These are phyloP conservation scores for Sclerotinia glacialis DNA, from an alignment of 2,329 filamentous ascomycete genomes.

Conservation along the genomic window DNA sequence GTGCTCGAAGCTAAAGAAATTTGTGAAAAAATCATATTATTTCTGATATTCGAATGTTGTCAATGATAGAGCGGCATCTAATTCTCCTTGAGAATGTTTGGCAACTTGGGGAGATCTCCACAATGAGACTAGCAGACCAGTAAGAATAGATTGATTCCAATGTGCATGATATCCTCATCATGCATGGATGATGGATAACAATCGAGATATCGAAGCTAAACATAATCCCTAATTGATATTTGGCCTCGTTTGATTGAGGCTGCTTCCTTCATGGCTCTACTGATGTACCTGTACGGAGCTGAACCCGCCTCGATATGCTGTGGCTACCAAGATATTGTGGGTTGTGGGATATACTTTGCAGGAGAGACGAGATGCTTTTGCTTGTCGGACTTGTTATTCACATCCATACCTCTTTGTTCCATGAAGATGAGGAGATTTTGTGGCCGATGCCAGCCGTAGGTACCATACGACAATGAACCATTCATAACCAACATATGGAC, in stretches of 20 bases:
- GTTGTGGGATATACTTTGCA: slow-evolving; percentile 45
- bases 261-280: slow-evolving; percentile 43
- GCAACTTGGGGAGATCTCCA: slow-evolving; percentile 40
- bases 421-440: neutral
- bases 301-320: slow-evolving; percentile 41
- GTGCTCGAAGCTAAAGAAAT: slow-evolving; percentile 1
- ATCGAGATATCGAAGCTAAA: slow-evolving; percentile 12
- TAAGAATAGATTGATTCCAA: slow-evolving; percentile 25
- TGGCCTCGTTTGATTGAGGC: slow-evolving; percentile 47
- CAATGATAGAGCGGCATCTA: slow-evolving; percentile 29
- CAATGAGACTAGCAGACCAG: slow-evolving; percentile 42
- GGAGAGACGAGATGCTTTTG: slow-evolving; percentile 48
- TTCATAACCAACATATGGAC: slow-evolving; percentile 49
- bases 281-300: slow-evolving; percentile 41
- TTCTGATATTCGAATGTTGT: slow-evolving; percentile 16
- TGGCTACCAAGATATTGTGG: slow-evolving; percentile 44
- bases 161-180: neutral
- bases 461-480: slow-evolving; percentile 59
- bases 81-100: slow-evolving; percentile 34
- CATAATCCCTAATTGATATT: slow-evolving; percentile 45
- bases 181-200: neutral
- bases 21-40: slow-evolving; percentile 20
- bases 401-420: neutral
- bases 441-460: slow-evolving; percentile 36
- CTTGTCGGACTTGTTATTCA: slow-evolving; percentile 45